A percentile compares a stretch with the other conserved stretches of the same genome.
Conservation (phyloP, 192 early-diverging fungal species). For the Umbelopsis sp. region DNA sequence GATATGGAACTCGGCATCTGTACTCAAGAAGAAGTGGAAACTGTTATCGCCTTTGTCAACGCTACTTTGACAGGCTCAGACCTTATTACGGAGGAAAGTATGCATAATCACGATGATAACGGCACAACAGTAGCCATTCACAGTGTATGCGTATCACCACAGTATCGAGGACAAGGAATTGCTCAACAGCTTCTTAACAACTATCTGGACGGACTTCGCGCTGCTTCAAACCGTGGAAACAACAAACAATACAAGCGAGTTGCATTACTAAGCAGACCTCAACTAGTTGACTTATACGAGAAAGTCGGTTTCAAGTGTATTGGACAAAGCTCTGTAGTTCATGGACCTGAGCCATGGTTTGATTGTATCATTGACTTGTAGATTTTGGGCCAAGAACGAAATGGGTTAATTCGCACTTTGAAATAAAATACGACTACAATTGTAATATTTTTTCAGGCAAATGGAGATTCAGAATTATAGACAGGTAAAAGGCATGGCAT, state of each 20-base stretch:
- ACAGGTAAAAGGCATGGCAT: slow-evolving; percentile 41
- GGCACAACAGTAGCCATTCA: slow-evolving; percentile 70
- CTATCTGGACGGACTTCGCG: slow-evolving; percentile 47
- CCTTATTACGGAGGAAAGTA: slow-evolving; percentile 64
- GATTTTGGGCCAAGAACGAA: background rate
- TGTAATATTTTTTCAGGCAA: no score
- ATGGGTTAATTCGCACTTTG: no score
- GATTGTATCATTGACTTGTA: slow-evolving; percentile 36
- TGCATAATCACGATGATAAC: slow-evolving; percentile 59
- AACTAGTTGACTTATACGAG: slow-evolving; percentile 60
- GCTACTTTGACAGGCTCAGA: slow-evolving; percentile 48
- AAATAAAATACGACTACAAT: no score
- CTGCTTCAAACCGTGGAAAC: slow-evolving; percentile 24
- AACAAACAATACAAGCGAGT: slow-evolving; percentile 43
- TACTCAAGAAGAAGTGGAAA: slow-evolving; percentile 1
- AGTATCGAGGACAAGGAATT: slow-evolving; percentile 56
- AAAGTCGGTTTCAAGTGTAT: slow-evolving; percentile 59
- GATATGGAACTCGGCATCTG: slow-evolving; percentile 14
- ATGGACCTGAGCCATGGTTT: slow-evolving; percentile 60
- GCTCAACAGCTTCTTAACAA: slow-evolving; percentile 49
- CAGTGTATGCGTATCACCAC: slow-evolving; percentile 59
- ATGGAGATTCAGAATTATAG: background rate
- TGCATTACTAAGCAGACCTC: slow-evolving; percentile 57
- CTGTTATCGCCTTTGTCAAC: slow-evolving; percentile 62
- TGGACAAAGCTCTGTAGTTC: slow-evolving; percentile 60